phyloP scores from a whole-genome alignment of 805 yeast species.

The Candida nemodendra region DNA sequence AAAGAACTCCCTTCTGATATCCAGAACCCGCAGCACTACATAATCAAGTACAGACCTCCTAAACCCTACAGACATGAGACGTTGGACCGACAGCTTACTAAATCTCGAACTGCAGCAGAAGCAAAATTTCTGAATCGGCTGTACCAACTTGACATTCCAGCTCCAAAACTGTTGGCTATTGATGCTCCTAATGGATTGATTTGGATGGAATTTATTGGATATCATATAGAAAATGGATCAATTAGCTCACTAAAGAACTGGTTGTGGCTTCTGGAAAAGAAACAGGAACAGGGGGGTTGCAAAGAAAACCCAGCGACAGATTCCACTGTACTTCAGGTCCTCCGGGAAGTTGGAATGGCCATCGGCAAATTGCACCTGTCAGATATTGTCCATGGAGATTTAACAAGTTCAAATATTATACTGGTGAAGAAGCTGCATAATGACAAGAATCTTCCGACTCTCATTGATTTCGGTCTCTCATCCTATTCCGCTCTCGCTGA shows the following conservation, averaged over 20 bases:
- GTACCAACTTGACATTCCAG: conserved; percentile 53
- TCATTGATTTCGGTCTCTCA: conserved; percentile 92
- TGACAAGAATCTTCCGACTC: conserved; percentile 41
- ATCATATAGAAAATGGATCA: conserved; percentile 46
- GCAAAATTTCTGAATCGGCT: conserved; percentile 69
- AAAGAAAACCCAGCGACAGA: conserved; percentile 24
- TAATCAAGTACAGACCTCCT: conserved; percentile 83
- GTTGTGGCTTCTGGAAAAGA: conserved; percentile 59
- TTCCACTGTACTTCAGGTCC: conserved; percentile 41
- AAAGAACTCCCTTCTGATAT: conserved; percentile 25
- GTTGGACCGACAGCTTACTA: conserved; percentile 73
- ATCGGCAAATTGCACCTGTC: conserved; percentile 70
- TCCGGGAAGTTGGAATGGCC: conserved; percentile 59
- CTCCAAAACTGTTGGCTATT: conserved; percentile 72
- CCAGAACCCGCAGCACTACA: conserved; percentile 39
- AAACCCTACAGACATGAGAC: conserved; percentile 88
- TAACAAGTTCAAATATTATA: conserved; percentile 86
- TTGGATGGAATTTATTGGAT: conserved; percentile 84
- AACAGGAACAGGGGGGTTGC: conserved; percentile 16
- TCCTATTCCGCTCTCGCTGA: conserved; percentile 74
- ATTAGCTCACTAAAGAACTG: conserved; percentile 70
- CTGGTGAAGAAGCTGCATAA: conserved; percentile 32
- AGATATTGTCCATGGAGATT: conserved; percentile 89
- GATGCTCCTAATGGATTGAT: conserved; percentile 78
- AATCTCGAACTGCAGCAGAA: conserved; percentile 80